Evolutionary conservation across 257 asterid species (phyloP), one percentile per base, ranked within the genome.

Genomic region (Ocimum tenuiflorum): DNA sequence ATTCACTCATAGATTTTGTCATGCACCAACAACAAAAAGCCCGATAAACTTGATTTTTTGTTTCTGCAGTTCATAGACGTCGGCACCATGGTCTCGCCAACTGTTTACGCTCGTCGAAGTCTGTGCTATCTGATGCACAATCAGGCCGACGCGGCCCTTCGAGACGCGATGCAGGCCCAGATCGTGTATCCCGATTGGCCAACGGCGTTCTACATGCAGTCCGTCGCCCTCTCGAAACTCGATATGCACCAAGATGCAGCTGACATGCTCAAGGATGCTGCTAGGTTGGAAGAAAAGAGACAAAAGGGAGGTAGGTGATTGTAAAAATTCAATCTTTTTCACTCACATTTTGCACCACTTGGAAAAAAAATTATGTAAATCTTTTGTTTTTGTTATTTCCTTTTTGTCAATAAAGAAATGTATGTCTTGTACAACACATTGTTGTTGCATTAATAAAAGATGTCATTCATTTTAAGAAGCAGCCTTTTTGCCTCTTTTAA

Each of bases 151-250:
- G 90, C 80, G 0, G 95, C 97, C 14, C 94, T 90, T 10, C 77
- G 95, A 63, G 97, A 90, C 52, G 91, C 97, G 18, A 89, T 89
- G 96, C 96, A 89, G 72, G 94, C 97, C 6, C 97, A 89, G 70
- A 83, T 84, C 9, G 87, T 84, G 33, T 78, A 85, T 72, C 91
- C 95, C 3, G 95, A 86, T 43, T 90, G 97, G 97, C 77, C 95
- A 6, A 87, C 95, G 3, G 95, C 95, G 8, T 90, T 87, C 81
- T 87, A 90, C 76, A 87, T 90, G 97, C 97, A 90, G 77, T 84
- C 95, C 3, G 95, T 79, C 63, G 95, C 97, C 10, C 94, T 90
- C 1, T 85, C 94, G 41, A 90, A 89, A 64, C 82, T 90, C 67
- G 94, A 87, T 80, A 90, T 90, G 95, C 89, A 85, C 79, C 88